phyloP scores from a whole-genome alignment of 768 basidiomycete genomes.

The Lentinula lateritia region DNA sequence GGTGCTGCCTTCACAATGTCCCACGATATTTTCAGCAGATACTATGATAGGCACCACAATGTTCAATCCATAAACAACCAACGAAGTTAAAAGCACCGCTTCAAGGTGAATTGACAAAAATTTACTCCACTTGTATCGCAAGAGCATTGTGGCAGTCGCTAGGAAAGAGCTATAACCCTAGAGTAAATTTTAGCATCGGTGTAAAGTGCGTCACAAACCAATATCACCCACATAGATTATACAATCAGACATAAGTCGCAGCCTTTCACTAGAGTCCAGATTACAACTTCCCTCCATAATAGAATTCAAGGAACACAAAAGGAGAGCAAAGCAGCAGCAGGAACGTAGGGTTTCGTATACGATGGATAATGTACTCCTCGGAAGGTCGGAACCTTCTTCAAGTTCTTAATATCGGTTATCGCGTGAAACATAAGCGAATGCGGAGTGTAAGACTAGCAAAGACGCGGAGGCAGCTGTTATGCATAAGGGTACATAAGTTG shows the following conservation, averaged over 20 bases:
- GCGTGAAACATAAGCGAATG: neutral
- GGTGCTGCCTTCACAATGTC: slow-evolving; percentile 24
- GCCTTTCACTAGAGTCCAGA: too few relatives aligned
- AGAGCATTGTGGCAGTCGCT: neutral
- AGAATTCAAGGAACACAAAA: neutral
- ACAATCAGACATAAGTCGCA: neutral
- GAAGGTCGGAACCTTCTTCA: neutral
- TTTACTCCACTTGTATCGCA: neutral
- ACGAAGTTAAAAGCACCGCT: slow-evolving; percentile 21
- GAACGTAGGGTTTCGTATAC: neutral
- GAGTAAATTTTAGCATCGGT: neutral
- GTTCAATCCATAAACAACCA: slow-evolving; percentile 44
- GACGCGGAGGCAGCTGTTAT: neutral
- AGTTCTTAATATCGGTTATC: neutral
- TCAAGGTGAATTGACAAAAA: neutral
- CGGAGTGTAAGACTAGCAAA: neutral
- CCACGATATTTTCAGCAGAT: slow-evolving; percentile 33
- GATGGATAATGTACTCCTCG: neutral
- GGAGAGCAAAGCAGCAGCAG: neutral
- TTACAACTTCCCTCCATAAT: neutral
- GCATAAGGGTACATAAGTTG: neutral
- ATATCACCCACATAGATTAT: neutral
- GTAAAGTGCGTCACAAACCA: neutral
- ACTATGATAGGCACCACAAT: slow-evolving; percentile 52
- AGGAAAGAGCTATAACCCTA: neutral